phyloP scores from a whole-genome alignment of 2,329 filamentous ascomycete genomes.

The Aspergillus spinulosporus region DNA sequence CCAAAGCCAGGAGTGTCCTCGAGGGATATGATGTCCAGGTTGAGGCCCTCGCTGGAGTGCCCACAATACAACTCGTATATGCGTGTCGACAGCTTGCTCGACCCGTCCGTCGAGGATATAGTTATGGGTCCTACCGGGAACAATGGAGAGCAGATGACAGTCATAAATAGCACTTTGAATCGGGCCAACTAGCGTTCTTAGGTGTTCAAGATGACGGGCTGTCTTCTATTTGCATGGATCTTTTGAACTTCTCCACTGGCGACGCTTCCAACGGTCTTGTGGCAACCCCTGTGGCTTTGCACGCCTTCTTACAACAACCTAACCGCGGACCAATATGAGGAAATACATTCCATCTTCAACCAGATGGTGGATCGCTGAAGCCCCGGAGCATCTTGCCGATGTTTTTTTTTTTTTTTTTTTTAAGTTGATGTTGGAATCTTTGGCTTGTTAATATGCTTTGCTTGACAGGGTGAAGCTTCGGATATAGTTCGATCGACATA shows the following conservation, averaged over 20 bases:
- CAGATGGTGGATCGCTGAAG: not conserved
- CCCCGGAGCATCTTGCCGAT: no score
- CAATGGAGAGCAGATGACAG: not conserved
- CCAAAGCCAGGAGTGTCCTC: not conserved
- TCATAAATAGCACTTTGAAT: not conserved
- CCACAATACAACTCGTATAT: not conserved
- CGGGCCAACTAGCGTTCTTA: not conserved
- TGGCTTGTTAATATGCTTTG: no score
- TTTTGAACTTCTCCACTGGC: not conserved
- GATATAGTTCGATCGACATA: no score
- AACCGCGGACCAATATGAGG: not conserved
- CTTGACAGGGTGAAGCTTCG: no score
- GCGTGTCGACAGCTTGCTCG: not conserved
- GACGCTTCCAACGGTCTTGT: not conserved
- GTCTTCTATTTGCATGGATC: not conserved
- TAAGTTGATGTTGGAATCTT: no score
- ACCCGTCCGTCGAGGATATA: not conserved
- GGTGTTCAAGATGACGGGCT: not conserved
- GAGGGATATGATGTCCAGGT: not conserved
- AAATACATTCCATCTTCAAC: not conserved
- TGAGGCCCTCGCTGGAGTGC: not conserved
- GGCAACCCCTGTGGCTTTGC: not conserved
- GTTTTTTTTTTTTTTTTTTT: no score
- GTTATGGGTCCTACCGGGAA: not conserved
- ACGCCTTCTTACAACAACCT: conserved; percentile 1